Evolutionary conservation across 1,139 yeast genomes (phyloP).

Genomic region (Protomyces inouyei): DNA sequence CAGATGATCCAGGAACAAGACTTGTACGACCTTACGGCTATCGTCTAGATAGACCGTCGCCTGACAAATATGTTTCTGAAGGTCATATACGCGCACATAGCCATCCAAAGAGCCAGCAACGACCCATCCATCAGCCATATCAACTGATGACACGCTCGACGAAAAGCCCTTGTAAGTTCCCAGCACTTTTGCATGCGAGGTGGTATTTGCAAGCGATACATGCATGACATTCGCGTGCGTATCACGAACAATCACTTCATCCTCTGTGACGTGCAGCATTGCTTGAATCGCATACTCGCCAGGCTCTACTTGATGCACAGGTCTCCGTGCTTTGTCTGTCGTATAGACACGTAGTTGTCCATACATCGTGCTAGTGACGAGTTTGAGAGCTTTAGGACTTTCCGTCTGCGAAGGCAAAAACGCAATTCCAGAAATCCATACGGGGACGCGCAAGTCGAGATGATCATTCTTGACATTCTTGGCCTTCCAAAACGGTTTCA

Average conservation of each 20-base stretch:
- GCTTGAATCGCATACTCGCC: conserved; percentile 10
- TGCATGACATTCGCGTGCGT: conserved; percentile 16
- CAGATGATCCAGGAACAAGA: background rate
- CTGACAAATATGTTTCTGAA: background rate
- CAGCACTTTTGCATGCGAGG: background rate
- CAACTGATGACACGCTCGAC: background rate
- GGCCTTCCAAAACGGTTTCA: conserved; percentile 38
- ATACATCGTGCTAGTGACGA: conserved; percentile 4
- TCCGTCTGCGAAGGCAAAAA: conserved; percentile 33
- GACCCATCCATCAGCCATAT: background rate
- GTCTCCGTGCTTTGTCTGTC: conserved; percentile 35
- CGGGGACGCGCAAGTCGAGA: conserved; percentile 41
- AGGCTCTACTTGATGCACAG: conserved; percentile 31
- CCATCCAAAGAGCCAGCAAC: conserved; percentile 19
- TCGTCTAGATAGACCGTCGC: conserved; percentile 5
- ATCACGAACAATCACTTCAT: conserved; percentile 1
- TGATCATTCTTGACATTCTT: conserved; percentile 42
- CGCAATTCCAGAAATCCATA: conserved; percentile 40
- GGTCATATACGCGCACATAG: conserved; percentile 5
- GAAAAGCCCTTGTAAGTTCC: conserved; percentile 17
- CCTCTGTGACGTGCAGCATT: background rate
- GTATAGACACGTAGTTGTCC: conserved; percentile 40
- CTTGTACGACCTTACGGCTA: background rate
- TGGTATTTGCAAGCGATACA: background rate
- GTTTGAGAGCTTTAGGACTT: background rate